phyloP scores from a whole-genome alignment of 106 monocot genomes.

The Dioscorea alata region DNA sequence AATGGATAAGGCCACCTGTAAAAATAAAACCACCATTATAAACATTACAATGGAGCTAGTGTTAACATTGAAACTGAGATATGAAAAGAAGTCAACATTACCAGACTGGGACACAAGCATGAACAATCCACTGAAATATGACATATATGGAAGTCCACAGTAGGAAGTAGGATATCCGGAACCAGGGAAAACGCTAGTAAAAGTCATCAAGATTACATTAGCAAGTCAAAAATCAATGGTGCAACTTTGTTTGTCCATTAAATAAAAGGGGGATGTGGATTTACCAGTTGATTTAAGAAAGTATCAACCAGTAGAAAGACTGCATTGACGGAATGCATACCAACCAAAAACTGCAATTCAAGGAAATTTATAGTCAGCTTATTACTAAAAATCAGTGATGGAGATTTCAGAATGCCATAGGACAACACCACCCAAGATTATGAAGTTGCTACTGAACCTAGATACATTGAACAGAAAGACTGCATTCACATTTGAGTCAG shows the following conservation, averaged over 20 bases:
- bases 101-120: constrained; percentile 59
- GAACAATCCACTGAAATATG: constrained; percentile 72
- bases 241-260: too few relatives aligned
- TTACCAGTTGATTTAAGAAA: constrained; percentile 66
- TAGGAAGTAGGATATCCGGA: constrained; percentile 73
- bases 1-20: constrained; percentile 93
- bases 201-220: not conserved
- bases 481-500: too few relatives aligned
- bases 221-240: not conserved
- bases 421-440: not conserved
- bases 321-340: constrained; percentile 81
- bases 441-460: not conserved
- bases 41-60: not conserved
- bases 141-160: constrained; percentile 70
- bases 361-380: not conserved
- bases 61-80: not conserved
- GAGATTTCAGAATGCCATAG: not conserved
- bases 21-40: not conserved
- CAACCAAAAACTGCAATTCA: constrained; percentile 47
- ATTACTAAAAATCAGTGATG: not conserved
- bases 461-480: not conserved
- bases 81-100: constrained; percentile 10
- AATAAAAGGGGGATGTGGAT: not conserved
- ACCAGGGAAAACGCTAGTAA: constrained; percentile 70
- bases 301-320: constrained; percentile 63